Percentiles rank a stretch among this genome's conserved stretches.
Conservation (phyloP, 75 land plant genomes). For the Cupressus sempervirens region DNA sequence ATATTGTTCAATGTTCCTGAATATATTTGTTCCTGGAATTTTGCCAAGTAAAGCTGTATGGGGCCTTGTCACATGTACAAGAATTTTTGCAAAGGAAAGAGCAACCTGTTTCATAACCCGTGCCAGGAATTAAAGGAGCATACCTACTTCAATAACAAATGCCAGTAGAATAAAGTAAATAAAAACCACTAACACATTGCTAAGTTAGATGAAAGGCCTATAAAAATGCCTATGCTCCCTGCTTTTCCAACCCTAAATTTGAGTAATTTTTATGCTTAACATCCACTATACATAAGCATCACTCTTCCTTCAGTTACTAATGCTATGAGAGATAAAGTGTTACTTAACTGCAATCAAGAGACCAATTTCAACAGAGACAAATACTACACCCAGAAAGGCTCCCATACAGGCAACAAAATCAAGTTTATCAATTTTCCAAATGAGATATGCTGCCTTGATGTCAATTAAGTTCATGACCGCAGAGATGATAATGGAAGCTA, state of each 20-base stretch:
- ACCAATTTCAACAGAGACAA: slow-evolving; percentile 72
- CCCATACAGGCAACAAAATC: slow-evolving; percentile 87
- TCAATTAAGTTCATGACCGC: slow-evolving; percentile 76
- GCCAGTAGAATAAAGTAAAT: background rate
- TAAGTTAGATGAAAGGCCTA: background rate
- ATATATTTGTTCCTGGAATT: slow-evolving; percentile 67
- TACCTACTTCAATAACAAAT: background rate
- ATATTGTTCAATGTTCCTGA: slow-evolving; percentile 78
- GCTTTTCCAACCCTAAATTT: background rate
- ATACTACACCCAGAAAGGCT: slow-evolving; percentile 91
- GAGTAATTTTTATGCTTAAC: background rate
- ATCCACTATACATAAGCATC: background rate
- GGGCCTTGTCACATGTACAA: slow-evolving; percentile 80
- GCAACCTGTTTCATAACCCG: slow-evolving; percentile 37
- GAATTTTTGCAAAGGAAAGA: slow-evolving; percentile 75
- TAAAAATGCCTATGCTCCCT: background rate
- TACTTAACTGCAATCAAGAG: slow-evolving; percentile 43
- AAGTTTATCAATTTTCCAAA: slow-evolving; percentile 83
- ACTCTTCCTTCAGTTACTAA: background rate
- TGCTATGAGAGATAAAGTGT: background rate
- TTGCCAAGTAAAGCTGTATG: slow-evolving; percentile 75
- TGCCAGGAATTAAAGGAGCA: background rate
- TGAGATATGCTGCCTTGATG: slow-evolving; percentile 44
- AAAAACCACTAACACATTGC: background rate
- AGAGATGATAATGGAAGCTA: slow-evolving; percentile 73